These are phyloP conservation scores for Mrakia gelida DNA, from an alignment of 768 basidiomycete species.

Conservation along the genomic window DNA sequence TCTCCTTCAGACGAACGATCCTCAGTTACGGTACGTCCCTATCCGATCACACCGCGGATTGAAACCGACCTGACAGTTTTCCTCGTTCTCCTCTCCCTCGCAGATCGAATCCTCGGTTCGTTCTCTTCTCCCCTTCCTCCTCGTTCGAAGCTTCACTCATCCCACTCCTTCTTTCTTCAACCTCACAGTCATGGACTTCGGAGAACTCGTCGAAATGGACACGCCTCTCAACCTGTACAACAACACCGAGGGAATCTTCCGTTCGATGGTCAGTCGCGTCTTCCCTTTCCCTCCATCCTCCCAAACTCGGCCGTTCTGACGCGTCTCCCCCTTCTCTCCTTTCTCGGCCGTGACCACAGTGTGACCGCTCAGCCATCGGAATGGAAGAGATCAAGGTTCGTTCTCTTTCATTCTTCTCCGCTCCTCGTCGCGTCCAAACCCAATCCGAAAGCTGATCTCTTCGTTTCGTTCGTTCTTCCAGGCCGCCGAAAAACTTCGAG, in stretches of 20 bases:
- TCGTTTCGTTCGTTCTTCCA: background rate
- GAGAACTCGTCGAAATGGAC: slow-evolving; percentile 61
- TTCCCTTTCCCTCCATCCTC: background rate
- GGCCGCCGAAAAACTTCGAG: background rate
- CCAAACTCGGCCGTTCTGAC: background rate
- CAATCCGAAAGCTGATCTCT: background rate
- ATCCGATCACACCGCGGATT: background rate
- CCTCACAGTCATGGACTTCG: slow-evolving; percentile 23
- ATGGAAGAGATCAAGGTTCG: slow-evolving; percentile 4
- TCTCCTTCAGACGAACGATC: background rate
- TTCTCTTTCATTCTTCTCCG: background rate
- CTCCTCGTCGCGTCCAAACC: background rate
- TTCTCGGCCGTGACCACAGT: background rate
- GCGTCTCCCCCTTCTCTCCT: background rate
- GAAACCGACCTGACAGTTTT: background rate
- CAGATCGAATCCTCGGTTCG: background rate
- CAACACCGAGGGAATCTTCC: slow-evolving; percentile 62
- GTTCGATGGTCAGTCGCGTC: slow-evolving; percentile 55
- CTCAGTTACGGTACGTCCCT: slow-evolving; percentile 1
- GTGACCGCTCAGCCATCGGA: slow-evolving; percentile 14
- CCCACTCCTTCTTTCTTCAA: background rate
- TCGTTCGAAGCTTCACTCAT: background rate
- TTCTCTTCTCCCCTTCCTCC: background rate
- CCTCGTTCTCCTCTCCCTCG: background rate
- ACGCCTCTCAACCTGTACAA: slow-evolving; percentile 65